These are phyloP conservation scores for Trametes sanguinea DNA, from an alignment of 768 basidiomycete genomes.

Conservation along the genomic window DNA sequence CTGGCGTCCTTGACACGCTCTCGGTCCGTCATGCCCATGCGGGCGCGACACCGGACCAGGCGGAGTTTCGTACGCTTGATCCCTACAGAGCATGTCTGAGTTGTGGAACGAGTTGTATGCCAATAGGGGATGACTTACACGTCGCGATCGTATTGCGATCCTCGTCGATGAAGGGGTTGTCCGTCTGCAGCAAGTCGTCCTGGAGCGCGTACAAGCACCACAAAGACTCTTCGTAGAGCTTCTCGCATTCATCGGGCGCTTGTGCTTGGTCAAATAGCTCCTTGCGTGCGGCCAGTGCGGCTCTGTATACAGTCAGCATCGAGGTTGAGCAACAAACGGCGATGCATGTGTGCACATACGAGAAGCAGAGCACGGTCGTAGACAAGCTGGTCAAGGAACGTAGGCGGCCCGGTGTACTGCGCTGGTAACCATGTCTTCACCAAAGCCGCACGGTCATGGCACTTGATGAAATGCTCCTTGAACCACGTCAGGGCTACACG, in stretches of 20 bases:
- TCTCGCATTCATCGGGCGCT: slow-evolving; percentile 83
- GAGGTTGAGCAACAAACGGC: background rate
- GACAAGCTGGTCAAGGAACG: slow-evolving; percentile 86
- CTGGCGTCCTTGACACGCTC: slow-evolving; percentile 77
- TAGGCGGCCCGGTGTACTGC: slow-evolving; percentile 79
- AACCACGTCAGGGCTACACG: slow-evolving; percentile 83
- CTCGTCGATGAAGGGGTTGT: slow-evolving; percentile 84
- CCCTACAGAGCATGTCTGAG: slow-evolving; percentile 45
- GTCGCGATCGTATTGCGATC: slow-evolving; percentile 77
- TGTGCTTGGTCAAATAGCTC: slow-evolving; percentile 81
- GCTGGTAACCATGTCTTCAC: slow-evolving; percentile 87
- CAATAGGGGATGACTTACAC: slow-evolving; percentile 47
- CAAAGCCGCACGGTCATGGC: slow-evolving; percentile 85
- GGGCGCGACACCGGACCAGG: slow-evolving; percentile 72
- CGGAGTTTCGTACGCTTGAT: slow-evolving; percentile 84
- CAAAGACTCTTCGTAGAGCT: slow-evolving; percentile 90
- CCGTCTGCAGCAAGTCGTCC: slow-evolving; percentile 81
- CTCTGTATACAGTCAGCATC: slow-evolving; percentile 52
- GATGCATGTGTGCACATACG: slow-evolving; percentile 47
- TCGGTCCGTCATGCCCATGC: slow-evolving; percentile 74
- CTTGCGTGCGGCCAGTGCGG: slow-evolving; percentile 86
- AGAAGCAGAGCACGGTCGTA: slow-evolving; percentile 89
- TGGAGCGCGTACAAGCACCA: slow-evolving; percentile 93
- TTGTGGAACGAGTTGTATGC: slow-evolving; percentile 2
- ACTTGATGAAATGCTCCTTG: slow-evolving; percentile 90